phyloP scores from a whole-genome alignment of 441 rosid genomes.

The Arabidopsis lyrata region DNA sequence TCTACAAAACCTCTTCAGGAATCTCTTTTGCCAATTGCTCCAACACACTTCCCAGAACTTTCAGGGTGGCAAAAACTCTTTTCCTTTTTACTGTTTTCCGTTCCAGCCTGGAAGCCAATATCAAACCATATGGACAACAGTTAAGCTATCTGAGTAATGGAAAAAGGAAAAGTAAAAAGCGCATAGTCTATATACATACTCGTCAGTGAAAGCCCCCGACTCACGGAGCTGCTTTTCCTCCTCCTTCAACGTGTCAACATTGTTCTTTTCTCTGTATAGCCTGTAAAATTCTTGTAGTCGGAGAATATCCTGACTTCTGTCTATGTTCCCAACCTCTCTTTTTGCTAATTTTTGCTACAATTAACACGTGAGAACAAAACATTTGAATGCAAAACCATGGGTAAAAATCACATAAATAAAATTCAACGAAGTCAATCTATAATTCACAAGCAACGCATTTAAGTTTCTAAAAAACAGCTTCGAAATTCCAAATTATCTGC shows the following conservation, averaged over 20 bases:
- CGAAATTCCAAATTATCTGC: conserved; percentile 12
- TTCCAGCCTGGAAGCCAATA: conserved; percentile 72
- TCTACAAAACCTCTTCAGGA: conserved; percentile 82
- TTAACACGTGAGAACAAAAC: conserved; percentile 35
- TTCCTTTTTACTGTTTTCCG: conserved; percentile 83
- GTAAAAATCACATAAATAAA: background rate
- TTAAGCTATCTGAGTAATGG: conserved; percentile 21
- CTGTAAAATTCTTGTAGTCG: conserved; percentile 89
- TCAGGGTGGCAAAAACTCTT: conserved; percentile 83
- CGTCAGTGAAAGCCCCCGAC: conserved; percentile 74
- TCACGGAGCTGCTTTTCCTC: conserved; percentile 87
- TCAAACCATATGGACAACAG: conserved; percentile 12
- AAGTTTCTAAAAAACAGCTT: background rate
- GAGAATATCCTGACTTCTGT: conserved; percentile 85
- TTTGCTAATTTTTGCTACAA: conserved; percentile 96
- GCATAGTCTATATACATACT: conserved; percentile 55
- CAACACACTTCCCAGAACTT: conserved; percentile 86
- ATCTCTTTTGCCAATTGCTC: conserved; percentile 81
- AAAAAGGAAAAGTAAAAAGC: too few relatives aligned
- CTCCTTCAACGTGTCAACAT: conserved; percentile 76
- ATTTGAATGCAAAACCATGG: conserved; percentile 5
- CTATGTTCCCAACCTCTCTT: conserved; percentile 85
- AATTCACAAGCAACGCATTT: conserved; percentile 19
- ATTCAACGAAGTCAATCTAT: background rate
- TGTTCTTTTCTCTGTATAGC: conserved; percentile 77